Conservation (phyloP, 2,329 filamentous ascomycete genomes). For the Neofusicoccum umdonicola region DNA sequence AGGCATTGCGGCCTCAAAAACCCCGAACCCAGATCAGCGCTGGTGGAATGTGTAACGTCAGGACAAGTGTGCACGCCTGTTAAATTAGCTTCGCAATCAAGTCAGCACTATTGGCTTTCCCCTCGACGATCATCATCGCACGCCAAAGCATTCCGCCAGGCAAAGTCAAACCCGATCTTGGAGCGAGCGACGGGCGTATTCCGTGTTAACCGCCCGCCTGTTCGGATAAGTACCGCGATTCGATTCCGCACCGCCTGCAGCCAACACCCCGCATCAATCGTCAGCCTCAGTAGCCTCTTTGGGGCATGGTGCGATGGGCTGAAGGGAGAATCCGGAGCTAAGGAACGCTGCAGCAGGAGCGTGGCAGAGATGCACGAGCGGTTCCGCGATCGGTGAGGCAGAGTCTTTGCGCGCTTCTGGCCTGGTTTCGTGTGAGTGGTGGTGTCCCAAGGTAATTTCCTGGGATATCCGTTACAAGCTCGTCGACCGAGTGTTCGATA, state of each 20-base stretch:
- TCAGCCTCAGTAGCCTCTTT: slow-evolving; percentile 11
- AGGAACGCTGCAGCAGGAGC: neutral
- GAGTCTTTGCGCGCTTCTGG: neutral
- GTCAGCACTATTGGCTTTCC: neutral
- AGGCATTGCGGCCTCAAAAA: neutral
- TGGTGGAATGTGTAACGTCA: too few relatives aligned
- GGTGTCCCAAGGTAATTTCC: neutral
- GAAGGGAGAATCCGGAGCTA: neutral
- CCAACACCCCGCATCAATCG: slow-evolving; percentile 4
- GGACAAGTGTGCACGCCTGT: neutral
- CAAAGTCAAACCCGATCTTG: neutral
- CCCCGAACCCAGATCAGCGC: too few relatives aligned
- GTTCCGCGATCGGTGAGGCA: slow-evolving; percentile 5
- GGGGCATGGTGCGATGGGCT: neutral
- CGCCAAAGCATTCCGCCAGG: neutral
- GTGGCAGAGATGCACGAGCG: slow-evolving; percentile 3
- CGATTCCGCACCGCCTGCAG: neutral
- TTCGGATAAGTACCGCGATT: slow-evolving; percentile 2
- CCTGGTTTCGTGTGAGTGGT: neutral
- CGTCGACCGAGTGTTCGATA: neutral
- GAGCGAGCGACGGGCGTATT: neutral
- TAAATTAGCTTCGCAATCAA: neutral
- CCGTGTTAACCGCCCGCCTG: neutral
- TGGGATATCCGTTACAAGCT: neutral
- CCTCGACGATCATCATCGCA: neutral